Evolutionary conservation across 345 rosid species (phyloP), one percentile per base, ranked within the genome.

Genomic region (Luvunga scandens): DNA sequence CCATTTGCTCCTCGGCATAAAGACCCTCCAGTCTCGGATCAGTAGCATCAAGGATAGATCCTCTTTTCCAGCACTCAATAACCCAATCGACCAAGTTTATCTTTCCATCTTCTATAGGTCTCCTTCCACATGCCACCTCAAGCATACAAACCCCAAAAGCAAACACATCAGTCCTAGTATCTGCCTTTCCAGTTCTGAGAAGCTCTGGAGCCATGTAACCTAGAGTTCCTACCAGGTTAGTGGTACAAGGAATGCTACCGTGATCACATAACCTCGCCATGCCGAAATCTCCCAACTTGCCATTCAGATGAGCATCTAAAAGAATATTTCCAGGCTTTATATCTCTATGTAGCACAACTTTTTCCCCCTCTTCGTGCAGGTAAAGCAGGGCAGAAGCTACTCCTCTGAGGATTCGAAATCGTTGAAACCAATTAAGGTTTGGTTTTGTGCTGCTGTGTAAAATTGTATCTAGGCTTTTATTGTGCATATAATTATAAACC

Each of bases 121-220:
- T 86, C 81, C 86, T 85, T 24, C 91, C 89, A 22, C 88, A 86
- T 0, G 88, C 83, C 28, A 88, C 89, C 77, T 86, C 89, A 0
- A 88, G 88, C 81, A 88, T 48, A 64, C 85, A 81, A 4, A 75
- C 85, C 24, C 88, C 91, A 64, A 88, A 86, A 7, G 89, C 83
- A 34, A 79, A 86, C 24, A 88, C 85, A 81, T 88, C 91, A 7
- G 88, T 76, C 38, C 81, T 75, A 2, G 72, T 60, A 27, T 83
- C 75, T 14, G 89, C 84, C 62, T 72, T 83, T 62, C 89, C 91
- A 31, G 79, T 85, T 71, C 79, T 81, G 38, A 81, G 71, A 25
- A 87, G 74, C 79, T 89, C 90, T 1, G 91, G 91, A 4, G 88
- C 91, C 77, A 89, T 71, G 66, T 89, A 87, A 4, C 90, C 91